Evolutionary conservation across 1,139 yeast genomes (phyloP), one percentile per base, ranked within the genome.

Genomic region (Pichia sp.): DNA sequence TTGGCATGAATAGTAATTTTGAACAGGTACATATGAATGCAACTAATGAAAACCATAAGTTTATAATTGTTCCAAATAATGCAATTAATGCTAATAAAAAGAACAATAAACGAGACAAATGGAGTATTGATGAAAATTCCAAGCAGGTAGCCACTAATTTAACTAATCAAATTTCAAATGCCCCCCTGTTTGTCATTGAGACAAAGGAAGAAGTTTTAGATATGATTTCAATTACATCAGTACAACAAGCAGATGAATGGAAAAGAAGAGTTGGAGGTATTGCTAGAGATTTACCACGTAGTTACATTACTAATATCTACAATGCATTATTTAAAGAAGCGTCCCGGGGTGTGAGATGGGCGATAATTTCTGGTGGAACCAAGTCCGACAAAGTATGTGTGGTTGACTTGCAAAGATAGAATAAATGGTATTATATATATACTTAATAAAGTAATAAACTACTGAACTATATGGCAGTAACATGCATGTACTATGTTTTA

Each of bases 171-270:
- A 61, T 90, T 42, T 71, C 80, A 0, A 63, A 67, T 27, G 81
- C 92, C 0, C 87, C 96, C 0, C 76, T 90, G 0, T 69, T 87
- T 38, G 74, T 84, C 1, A 74, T 90, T 32, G 97, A 92, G 59
- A 78, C 77, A 2, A 74, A 83, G 49, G 96, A 87, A 55, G 97
- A 87, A 52, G 85, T 86, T 1, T 60, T 90, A 48, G 94, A 87
- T 39, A 86, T 87, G 73, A 86, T 90, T 37, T 71, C 82, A 30
- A 74, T 82, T 1, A 82, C 95, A 0, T 82, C 95, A 0, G 71
- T 90, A 23, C 73, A 73, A 35, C 87, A 80, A 51, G 82, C 80
- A 35, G 97, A 90, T 50, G 96, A 89, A 71, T 90, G 97, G 96
- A 68, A 80, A 39, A 70, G 95, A 54, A 83, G 86, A 55, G 89